Evolutionary conservation across 192 early-diverging fungal genomes (phyloP), one percentile per base, ranked within the genome.

Genomic region (Coemansia sp.): DNA sequence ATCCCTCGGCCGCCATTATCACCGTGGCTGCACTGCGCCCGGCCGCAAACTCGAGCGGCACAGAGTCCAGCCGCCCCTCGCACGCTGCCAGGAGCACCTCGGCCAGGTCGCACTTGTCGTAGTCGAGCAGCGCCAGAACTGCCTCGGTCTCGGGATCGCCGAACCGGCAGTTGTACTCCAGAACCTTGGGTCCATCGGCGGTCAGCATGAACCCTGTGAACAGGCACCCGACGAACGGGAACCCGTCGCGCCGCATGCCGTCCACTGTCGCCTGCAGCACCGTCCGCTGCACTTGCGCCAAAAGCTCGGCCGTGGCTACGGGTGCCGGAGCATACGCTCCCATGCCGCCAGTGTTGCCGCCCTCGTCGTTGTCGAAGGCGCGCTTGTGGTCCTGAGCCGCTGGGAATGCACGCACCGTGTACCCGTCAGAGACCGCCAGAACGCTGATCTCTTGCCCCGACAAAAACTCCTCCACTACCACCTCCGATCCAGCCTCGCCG

Each of bases 341-440:
- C 98, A 99, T 99, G 55, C 98, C 98, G 65, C 98, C 98, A 2
- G 95, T 98, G 86, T 98, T 99, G 60, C 92, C 93, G 0, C 98
- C 95, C 69, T 86, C 79, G 71, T 99, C 98, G 69, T 91, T 89
- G 61, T 99, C 95, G 67, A 89, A 87, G n/a, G 91, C 92, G 39
- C 98, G 93, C 84, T 99, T 99, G 85, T 99, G 98, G 74, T 99
- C 98, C 85, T 99, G 98, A 32, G 96, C 96, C 52, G 92, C 92
- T 10, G 98, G 98, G 71, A 95, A 84, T 44, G 91, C 83, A 29
- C 92, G 75, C 49, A 98, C 84, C 0, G 94, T 95, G 86, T 99
- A 96, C 52, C 96, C 98, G 74, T 98, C 96, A 13, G 94, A 89
- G 65, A 99, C 87, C 12, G 94, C 87, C 71, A 99, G 86, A 29